Evolutionary conservation across 106 monocot genomes (phyloP), one percentile per base, ranked within the genome.

Genomic region (Platanthera zijinensis): DNA sequence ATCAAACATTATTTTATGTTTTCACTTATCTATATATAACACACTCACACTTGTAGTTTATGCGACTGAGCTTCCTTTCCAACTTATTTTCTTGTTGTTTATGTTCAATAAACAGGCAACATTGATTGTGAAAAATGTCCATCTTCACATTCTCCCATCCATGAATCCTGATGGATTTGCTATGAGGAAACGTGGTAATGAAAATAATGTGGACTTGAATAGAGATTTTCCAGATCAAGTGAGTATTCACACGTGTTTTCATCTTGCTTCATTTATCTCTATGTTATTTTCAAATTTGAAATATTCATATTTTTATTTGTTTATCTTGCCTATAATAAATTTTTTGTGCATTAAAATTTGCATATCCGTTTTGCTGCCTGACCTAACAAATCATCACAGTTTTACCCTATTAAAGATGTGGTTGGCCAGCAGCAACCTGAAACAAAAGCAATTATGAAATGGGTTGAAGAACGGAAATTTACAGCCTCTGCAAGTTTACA

Each of bases 81-180:
- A 1, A 3, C 25, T 22, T 6, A 7, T 50, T 21, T 50, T 51
- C 19, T 51, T 1, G 22, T 15, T 75, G 12, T 54, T 52, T 70
- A 80, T 19, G 74, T 45, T 81, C 32, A 66, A 57, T 73, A 52
- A 77, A 15, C 45, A 97, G 97, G 97, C 93, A 78, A 89, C 89
- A 30, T 45, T 85, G 69, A 94, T 97, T 80, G 83, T 97, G 47
- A 82, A 88, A 47, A 81, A 92, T 74, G 82, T 92, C 17, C 97
- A 94, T 80, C 94, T 97, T 78, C 97, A 97, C 77, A 90, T 97
- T 78, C 97, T 97, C 82, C 97, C 97, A 17, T 85, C 97, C 68
- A 94, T 97, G 97, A 97, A 97, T 89, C 97, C 97, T 83, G 94
- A 97, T 84, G 97, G 97, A 81, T 97, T 93, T 90, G 82, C 89